These are phyloP conservation scores for Acacia melanoxylon DNA, from an alignment of 306 rosid genomes.

Conservation along the genomic window DNA sequence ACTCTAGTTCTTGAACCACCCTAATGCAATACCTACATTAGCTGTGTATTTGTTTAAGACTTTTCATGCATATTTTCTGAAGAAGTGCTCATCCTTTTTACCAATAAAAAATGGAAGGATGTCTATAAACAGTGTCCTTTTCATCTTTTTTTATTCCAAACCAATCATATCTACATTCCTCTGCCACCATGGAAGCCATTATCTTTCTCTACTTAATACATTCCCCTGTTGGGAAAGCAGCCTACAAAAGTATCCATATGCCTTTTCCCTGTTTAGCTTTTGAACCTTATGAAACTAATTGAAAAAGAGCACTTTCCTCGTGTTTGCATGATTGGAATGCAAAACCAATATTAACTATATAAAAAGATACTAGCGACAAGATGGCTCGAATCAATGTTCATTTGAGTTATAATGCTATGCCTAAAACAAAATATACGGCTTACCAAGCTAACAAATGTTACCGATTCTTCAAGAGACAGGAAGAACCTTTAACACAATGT, in stretches of 20 bases:
- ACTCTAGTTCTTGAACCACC: slow-evolving; percentile 24
- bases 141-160: not conserved
- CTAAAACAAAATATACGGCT: not conserved
- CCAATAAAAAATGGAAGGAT: slow-evolving; percentile 13
- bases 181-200: slow-evolving; percentile 36
- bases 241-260: slow-evolving; percentile 49
- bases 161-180: slow-evolving; percentile 22
- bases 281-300: slow-evolving; percentile 34
- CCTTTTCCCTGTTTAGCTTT: slow-evolving; percentile 40
- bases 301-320: slow-evolving; percentile 43
- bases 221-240: slow-evolving; percentile 58
- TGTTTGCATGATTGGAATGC: slow-evolving; percentile 58
- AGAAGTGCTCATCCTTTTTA: not conserved
- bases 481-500: not conserved
- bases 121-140: slow-evolving; percentile 2
- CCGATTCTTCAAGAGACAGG: slow-evolving; percentile 13
- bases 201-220: slow-evolving; percentile 42
- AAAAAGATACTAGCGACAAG: not conserved
- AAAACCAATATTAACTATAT: slow-evolving; percentile 8
- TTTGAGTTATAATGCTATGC: not conserved
- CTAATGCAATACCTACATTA: slow-evolving; percentile 11
- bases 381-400: not conserved
- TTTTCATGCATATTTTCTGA: not conserved
- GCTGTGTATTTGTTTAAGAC: not conserved
- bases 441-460: not conserved